phyloP scores from a whole-genome alignment of 108 stramenopile genomes.

The Ochromonas danica region DNA sequence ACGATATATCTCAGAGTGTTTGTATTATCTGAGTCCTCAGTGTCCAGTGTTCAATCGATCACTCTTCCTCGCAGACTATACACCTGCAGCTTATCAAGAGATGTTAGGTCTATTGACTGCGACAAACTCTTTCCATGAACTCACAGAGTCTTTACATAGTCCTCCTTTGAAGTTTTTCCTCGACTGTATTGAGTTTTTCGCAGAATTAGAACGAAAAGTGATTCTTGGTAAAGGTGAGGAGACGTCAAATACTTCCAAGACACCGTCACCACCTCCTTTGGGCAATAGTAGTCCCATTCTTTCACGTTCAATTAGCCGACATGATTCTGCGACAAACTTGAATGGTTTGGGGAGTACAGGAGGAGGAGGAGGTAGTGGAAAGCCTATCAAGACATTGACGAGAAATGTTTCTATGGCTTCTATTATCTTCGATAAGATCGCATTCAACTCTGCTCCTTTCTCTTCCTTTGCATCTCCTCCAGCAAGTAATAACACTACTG shows the following conservation, averaged over 20 bases:
- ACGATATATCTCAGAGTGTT: constrained; percentile 2
- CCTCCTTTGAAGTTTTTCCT: background rate
- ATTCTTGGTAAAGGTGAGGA: too few relatives aligned
- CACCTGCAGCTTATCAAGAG: background rate
- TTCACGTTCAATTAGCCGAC: too few relatives aligned
- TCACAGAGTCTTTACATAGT: constrained; percentile 7
- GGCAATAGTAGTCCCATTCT: too few relatives aligned
- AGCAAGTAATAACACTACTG: too few relatives aligned
- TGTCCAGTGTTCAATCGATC: constrained; percentile 11
- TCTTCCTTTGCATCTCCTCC: too few relatives aligned
- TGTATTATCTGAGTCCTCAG: background rate
- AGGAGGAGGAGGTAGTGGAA: too few relatives aligned
- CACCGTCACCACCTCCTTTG: too few relatives aligned
- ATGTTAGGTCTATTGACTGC: background rate
- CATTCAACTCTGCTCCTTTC: too few relatives aligned
- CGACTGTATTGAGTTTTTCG: background rate
- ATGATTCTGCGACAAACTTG: too few relatives aligned
- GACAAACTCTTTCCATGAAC: constrained; percentile 1
- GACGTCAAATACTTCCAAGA: too few relatives aligned
- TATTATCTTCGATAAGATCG: background rate
- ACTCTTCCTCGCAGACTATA: constrained; percentile 4
- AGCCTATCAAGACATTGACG: too few relatives aligned
- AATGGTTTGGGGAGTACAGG: too few relatives aligned
- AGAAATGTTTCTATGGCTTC: background rate
- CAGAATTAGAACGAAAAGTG: background rate